Percentiles rank a stretch among this genome's conserved stretches.
Conservation (phyloP, 1,284 basidiomycete genomes). For the Trichosporon faecale region DNA sequence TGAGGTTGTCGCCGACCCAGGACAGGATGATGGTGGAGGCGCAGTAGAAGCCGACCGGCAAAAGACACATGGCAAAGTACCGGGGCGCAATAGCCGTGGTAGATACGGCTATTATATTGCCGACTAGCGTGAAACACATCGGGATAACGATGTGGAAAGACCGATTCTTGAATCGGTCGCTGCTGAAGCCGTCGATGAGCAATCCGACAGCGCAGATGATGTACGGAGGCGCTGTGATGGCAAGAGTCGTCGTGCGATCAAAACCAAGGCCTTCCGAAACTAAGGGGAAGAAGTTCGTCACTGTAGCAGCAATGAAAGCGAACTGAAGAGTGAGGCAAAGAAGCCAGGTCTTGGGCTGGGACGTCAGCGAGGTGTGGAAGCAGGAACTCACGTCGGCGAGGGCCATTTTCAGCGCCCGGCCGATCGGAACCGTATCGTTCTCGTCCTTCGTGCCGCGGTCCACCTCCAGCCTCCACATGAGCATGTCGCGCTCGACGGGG, state of each 20-base stretch:
- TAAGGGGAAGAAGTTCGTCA: slow-evolving; percentile 45
- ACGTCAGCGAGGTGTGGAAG: slow-evolving; percentile 19
- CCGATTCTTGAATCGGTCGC: slow-evolving; percentile 43
- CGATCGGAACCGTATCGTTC: slow-evolving; percentile 31
- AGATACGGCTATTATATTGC: slow-evolving; percentile 37
- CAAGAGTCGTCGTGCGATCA: slow-evolving; percentile 41
- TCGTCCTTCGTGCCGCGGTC: slow-evolving; percentile 40
- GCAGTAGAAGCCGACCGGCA: slow-evolving; percentile 43
- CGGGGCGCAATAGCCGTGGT: slow-evolving; percentile 36
- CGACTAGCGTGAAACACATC: slow-evolving; percentile 26
- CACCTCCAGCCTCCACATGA: slow-evolving; percentile 39
- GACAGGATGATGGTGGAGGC: slow-evolving; percentile 47
- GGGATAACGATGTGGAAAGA: slow-evolving; percentile 24
- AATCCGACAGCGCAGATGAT: slow-evolving; percentile 31
- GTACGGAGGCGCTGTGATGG: slow-evolving; percentile 51
- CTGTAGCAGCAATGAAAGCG: slow-evolving; percentile 14
- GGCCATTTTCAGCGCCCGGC: slow-evolving; percentile 27
- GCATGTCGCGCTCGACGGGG: slow-evolving; percentile 34
- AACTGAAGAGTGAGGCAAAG: slow-evolving; percentile 12
- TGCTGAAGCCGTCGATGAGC: slow-evolving; percentile 41
- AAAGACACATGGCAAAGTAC: slow-evolving; percentile 44
- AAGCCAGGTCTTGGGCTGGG: slow-evolving; percentile 18
- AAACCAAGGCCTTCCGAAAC: slow-evolving; percentile 42
- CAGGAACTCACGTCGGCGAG: too few relatives aligned
- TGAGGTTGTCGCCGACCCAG: slow-evolving; percentile 47